These are phyloP conservation scores for Leccinum olivaceopallidum DNA, from an alignment of 768 basidiomycete species.

Conservation along the genomic window DNA sequence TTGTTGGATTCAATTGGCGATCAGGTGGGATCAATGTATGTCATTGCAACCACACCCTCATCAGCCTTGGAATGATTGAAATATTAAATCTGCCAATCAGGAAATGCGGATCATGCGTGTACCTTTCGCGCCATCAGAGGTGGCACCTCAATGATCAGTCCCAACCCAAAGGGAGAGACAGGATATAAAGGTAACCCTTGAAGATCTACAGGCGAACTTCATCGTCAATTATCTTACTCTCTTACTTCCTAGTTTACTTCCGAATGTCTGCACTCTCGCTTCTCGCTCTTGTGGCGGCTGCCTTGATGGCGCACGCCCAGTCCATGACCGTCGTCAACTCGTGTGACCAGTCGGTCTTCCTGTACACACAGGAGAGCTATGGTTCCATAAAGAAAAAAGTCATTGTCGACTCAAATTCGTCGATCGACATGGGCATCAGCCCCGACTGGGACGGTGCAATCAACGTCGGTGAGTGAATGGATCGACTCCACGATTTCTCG, in stretches of 20 bases:
- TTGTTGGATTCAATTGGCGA: background rate
- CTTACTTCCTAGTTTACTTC: background rate
- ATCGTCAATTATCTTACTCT: background rate
- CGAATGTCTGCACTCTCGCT: conserved; percentile 10
- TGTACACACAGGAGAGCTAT: conserved; percentile 24
- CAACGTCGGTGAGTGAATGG: conserved; percentile 18
- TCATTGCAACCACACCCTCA: background rate
- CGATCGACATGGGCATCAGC: conserved; percentile 19
- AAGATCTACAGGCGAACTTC: background rate
- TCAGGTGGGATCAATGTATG: background rate
- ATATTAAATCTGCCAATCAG: background rate
- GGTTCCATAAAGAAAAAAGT: conserved; percentile 25
- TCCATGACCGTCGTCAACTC: conserved; percentile 26
- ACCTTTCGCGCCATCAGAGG: background rate
- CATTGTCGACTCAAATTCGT: conserved; percentile 12
- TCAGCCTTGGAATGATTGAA: background rate
- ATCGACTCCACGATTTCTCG: background rate
- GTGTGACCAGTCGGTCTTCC: conserved; percentile 24
- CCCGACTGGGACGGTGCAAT: conserved; percentile 23
- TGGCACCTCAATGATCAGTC: background rate
- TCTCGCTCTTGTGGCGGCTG: conserved; percentile 8
- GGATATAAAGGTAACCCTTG: background rate
- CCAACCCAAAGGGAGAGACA: background rate
- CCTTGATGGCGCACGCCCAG: conserved; percentile 14
- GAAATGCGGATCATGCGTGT: background rate